A percentile compares a stretch with the other conserved stretches of the same genome.
These are phyloP conservation scores for Aspergillus quadrilineatus DNA, from an alignment of 2,329 filamentous ascomycete genomes.

Conservation along the genomic window DNA sequence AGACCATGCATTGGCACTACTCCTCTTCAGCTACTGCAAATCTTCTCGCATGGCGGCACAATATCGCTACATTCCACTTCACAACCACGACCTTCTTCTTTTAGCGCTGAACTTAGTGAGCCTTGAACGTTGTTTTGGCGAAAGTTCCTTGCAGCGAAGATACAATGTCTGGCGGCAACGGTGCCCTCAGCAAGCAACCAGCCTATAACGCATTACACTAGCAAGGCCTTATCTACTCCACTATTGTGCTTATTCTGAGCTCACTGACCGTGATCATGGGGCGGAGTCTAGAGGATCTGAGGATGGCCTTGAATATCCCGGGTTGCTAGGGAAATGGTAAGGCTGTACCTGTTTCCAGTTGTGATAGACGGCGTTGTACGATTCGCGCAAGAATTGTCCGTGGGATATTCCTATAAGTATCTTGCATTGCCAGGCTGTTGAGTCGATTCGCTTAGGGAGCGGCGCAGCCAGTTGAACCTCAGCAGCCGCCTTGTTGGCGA, in stretches of 20 bases:
- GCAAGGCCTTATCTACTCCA: slow-evolving; percentile 19
- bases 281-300: slow-evolving; percentile 16
- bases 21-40: slow-evolving; percentile 9
- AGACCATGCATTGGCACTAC: too few relatives aligned
- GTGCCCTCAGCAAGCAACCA: slow-evolving; percentile 6
- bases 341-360: background rate
- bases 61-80: slow-evolving; percentile 11
- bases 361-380: background rate
- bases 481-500: too few relatives aligned
- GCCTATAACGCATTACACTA: slow-evolving; percentile 11
- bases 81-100: background rate
- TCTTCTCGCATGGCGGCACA: slow-evolving; percentile 20
- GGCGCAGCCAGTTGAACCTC: too few relatives aligned
- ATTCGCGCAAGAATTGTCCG: too few relatives aligned
- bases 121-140: slow-evolving; percentile 18
- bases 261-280: slow-evolving; percentile 13
- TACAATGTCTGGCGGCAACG: slow-evolving; percentile 14
- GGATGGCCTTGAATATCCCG: slow-evolving; percentile 18
- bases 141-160: slow-evolving; percentile 10
- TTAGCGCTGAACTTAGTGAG: slow-evolving; percentile 2
- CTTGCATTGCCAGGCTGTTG: too few relatives aligned
- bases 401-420: too few relatives aligned
- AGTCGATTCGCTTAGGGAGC: too few relatives aligned
- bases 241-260: slow-evolving; percentile 13
- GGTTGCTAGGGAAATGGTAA: slow-evolving; percentile 14